These are phyloP conservation scores for Erysimum cheiranthoides DNA, from an alignment of 345 rosid genomes.

Conservation along the genomic window DNA sequence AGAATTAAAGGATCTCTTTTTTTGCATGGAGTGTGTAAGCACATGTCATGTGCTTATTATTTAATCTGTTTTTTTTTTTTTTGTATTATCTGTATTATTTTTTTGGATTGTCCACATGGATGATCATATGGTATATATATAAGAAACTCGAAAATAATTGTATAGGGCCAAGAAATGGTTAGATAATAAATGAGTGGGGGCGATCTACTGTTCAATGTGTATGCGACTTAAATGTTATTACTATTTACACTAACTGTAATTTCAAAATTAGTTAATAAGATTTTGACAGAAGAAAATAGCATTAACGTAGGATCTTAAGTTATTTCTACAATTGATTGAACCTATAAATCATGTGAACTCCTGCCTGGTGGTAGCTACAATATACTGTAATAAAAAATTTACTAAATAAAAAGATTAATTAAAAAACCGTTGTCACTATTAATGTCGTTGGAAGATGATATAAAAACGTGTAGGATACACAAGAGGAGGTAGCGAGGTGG, in stretches of 20 bases:
- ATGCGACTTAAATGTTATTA: conserved; percentile 1
- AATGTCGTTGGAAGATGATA: conserved; percentile 22
- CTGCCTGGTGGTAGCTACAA: conserved; percentile 19
- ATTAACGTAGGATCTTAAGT: conserved; percentile 11
- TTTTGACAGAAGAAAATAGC: neutral
- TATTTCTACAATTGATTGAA: conserved; percentile 23
- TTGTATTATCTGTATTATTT: conserved; percentile 17
- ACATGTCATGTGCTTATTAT: conserved; percentile 41
- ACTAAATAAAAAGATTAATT: neutral
- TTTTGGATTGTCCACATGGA: conserved; percentile 37
- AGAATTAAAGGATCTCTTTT: conserved; percentile 46
- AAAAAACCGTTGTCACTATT: conserved; percentile 21
- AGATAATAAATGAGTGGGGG: conserved; percentile 42
- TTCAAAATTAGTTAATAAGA: neutral
- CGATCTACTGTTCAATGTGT: conserved; percentile 27
- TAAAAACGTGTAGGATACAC: conserved; percentile 30
- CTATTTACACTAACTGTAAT: neutral
- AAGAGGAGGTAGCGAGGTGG: conserved; percentile 13
- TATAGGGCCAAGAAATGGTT: conserved; percentile 33
- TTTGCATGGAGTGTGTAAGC: conserved; percentile 40
- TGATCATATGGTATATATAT: conserved; percentile 15
- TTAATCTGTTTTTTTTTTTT: neutral
- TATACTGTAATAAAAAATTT: neutral
- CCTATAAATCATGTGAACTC: conserved; percentile 20
- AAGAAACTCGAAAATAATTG: conserved; percentile 26